A percentile compares a stretch with the other conserved stretches of the same genome.
These are phyloP conservation scores for Penicillium hesseltinei DNA, from an alignment of 2,329 filamentous ascomycete species.

Conservation along the genomic window DNA sequence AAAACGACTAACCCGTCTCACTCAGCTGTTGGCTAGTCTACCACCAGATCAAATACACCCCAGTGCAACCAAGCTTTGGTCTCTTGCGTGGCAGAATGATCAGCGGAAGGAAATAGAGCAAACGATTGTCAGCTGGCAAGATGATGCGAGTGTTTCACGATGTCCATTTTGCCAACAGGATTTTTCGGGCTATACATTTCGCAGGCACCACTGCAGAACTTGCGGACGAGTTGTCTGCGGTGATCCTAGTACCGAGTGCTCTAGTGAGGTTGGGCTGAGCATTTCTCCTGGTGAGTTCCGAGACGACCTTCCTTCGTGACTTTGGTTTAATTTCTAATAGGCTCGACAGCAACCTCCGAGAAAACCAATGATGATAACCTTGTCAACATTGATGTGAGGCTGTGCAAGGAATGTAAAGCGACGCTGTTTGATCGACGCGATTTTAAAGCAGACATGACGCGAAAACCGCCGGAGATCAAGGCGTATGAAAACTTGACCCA, in stretches of 20 bases:
- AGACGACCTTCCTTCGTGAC: neutral
- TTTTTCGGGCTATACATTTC: constrained; percentile 88
- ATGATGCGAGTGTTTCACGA: constrained; percentile 73
- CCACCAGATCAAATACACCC: constrained; percentile 64
- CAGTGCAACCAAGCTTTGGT: constrained; percentile 46
- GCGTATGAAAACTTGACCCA: constrained; percentile 81
- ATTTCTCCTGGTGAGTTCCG: constrained; percentile 62
- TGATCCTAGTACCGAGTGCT: constrained; percentile 80
- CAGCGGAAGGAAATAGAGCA: constrained; percentile 82
- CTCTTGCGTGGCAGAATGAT: constrained; percentile 66
- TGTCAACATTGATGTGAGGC: constrained; percentile 75
- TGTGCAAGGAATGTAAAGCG: constrained; percentile 84
- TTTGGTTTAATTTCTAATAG: constrained; percentile 32
- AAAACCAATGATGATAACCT: constrained; percentile 49
- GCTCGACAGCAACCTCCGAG: constrained; percentile 40
- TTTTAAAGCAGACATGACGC: constrained; percentile 67
- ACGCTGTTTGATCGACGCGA: constrained; percentile 72
- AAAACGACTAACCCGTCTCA: constrained; percentile 87
- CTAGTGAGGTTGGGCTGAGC: constrained; percentile 76
- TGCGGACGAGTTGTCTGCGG: constrained; percentile 93
- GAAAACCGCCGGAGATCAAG: constrained; percentile 71
- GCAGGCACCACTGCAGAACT: constrained; percentile 89
- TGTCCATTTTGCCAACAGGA: constrained; percentile 97
- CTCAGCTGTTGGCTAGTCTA: constrained; percentile 73
- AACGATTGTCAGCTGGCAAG: constrained; percentile 91